These are phyloP conservation scores for Fusarium multiceps DNA, from an alignment of 2,329 filamentous ascomycete genomes.

Conservation along the genomic window DNA sequence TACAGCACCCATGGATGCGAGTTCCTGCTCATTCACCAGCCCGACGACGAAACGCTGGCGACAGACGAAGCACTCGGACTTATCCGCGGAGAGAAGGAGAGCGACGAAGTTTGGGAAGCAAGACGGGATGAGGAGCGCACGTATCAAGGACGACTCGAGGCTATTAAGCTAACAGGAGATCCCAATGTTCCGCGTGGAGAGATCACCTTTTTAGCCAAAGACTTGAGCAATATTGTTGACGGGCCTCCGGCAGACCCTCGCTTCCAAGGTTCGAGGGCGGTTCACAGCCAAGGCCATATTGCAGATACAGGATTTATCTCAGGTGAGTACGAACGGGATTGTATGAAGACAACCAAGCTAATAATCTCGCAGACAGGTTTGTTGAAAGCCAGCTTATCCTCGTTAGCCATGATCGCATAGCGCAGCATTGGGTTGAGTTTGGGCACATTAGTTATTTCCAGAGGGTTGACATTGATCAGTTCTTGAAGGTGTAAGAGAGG, in stretches of 20 bases:
- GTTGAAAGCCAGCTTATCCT: conserved; percentile 82
- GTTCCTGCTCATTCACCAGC: conserved; percentile 85
- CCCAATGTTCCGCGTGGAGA: conserved; percentile 89
- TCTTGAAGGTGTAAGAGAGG: conserved; percentile 48
- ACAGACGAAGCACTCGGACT: conserved; percentile 57
- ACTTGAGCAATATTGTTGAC: conserved; percentile 79
- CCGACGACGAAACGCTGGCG: conserved; percentile 56
- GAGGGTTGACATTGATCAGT: conserved; percentile 68
- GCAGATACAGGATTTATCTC: conserved; percentile 76
- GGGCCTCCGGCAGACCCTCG: conserved; percentile 69
- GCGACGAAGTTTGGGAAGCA: conserved; percentile 57
- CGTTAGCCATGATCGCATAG: conserved; percentile 79
- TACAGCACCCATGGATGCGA: conserved; percentile 90
- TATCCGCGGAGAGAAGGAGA: conserved; percentile 55
- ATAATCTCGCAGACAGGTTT: conserved; percentile 69
- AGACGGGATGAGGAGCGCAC: conserved; percentile 60
- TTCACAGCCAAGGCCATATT: conserved; percentile 81
- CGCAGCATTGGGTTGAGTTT: conserved; percentile 81
- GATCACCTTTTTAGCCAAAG: conserved; percentile 81
- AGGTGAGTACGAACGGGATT: conserved; percentile 60
- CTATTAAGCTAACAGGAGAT: conserved; percentile 92
- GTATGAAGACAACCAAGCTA: rapidly evolving
- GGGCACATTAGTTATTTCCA: conserved; percentile 71
- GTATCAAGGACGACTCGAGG: conserved; percentile 77
- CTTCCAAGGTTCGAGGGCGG: conserved; percentile 80